phyloP scores from a whole-genome alignment of 1,139 yeast genomes.

The Suhomyces atakaporum region DNA sequence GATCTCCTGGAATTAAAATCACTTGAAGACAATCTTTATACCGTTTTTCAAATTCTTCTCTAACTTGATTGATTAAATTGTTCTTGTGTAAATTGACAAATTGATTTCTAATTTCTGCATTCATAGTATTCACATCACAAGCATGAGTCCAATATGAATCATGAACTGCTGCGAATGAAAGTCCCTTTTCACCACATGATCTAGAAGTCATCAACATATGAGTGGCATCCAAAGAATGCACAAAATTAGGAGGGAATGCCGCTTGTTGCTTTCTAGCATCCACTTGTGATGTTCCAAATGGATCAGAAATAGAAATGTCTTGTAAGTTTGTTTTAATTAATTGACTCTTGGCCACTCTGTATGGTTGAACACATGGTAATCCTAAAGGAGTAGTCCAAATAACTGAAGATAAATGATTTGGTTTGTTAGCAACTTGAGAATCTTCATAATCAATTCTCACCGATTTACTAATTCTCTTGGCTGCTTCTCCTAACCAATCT shows the following conservation, averaged over 20 bases:
- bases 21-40: conserved; percentile 72
- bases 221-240: conserved; percentile 94
- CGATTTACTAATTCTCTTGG: conserved; percentile 77
- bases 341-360: conserved; percentile 65
- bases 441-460: conserved; percentile 61
- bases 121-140: conserved; percentile 74
- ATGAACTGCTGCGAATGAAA: conserved; percentile 94
- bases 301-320: conserved; percentile 79
- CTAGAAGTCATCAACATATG: conserved; percentile 93
- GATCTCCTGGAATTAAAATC: conserved; percentile 52
- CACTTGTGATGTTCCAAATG: conserved; percentile 78
- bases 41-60: conserved; percentile 78
- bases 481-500: conserved; percentile 92
- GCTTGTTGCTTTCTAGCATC: conserved; percentile 87
- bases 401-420: conserved; percentile 78
- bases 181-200: conserved; percentile 64
- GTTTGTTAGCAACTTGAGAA: conserved; percentile 35
- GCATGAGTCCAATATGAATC: conserved; percentile 99
- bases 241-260: conserved; percentile 95
- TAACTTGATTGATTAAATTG: conserved; percentile 68
- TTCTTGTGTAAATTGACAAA: conserved; percentile 77
- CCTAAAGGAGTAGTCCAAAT: conserved; percentile 98
- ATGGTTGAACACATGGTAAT: conserved; percentile 94
- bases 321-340: conserved; percentile 79
- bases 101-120: conserved; percentile 68